Evolutionary conservation across 1,284 basidiomycete species (phyloP), one percentile per base, ranked within the genome.

Genomic region (Ceratobasidium sp.): DNA sequence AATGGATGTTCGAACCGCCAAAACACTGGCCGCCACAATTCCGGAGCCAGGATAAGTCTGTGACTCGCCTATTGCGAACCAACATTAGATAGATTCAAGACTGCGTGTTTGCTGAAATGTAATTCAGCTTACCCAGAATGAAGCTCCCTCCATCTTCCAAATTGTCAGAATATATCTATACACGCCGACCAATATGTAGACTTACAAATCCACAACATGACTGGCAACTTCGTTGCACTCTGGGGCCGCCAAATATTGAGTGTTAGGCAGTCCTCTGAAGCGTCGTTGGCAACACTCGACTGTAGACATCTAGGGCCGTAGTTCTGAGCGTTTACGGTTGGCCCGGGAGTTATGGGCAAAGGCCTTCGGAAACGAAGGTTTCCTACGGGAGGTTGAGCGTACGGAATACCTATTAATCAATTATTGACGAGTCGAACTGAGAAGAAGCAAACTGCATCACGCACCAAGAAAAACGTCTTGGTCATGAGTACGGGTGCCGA

Each of bases 341-440:
- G 49, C 18, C 51, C 56, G 18, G 58, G 28, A 6, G 58, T 82
- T 40, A 86, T 81, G 82, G 82, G 33, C 2, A 85, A 77, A 0
- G 88, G 86, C 6, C 84, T 83, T 23, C 86, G 83, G 81, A 86
- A 89, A 0, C 88, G 84, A 6, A 83, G 83, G 40, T 70, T 44
- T 39, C 75, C 78, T 15, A 73, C 46, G 0, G 88, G 88, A 7
- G 87, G 85, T 77, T 88, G 85, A 3, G 87, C 87, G 78, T 87
- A 89, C 2, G 87, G 88, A 9, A 89, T 82, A 13, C 88, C 88
- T 9, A 87, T 83, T 81, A 89, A 93, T 0, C 89, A 89, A 12
- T n/a, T n/a, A 90, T 88, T 6, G 28, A 39, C 40, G 26, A 9
- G 44, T 61, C 9, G 44, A 10, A 15, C 40, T 4, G 7, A 28